A percentile compares a stretch with the other conserved stretches of the same genome.
Evolutionary conservation across 768 basidiomycete species (phyloP).

Genomic region (Hemileccinum impolitum): DNA sequence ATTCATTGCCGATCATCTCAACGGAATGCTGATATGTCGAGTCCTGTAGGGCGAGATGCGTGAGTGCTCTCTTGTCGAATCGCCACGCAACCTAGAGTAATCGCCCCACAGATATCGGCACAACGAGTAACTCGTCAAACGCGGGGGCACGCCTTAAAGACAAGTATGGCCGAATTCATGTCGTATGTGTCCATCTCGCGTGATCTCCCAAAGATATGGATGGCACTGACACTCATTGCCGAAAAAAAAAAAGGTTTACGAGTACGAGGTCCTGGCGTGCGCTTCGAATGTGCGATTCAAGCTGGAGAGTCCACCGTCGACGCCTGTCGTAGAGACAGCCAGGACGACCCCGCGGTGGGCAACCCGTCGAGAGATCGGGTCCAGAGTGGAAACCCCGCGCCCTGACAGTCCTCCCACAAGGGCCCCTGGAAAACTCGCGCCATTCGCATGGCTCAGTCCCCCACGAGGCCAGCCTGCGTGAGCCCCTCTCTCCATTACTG

Average conservation of each 20-base stretch:
- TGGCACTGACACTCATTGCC: neutral
- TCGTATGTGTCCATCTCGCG: slow-evolving; percentile 6
- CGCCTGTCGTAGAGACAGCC: neutral
- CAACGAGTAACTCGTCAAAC: slow-evolving; percentile 6
- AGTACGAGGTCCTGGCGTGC: slow-evolving; percentile 24
- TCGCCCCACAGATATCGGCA: slow-evolving; percentile 13
- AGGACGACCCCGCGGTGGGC: neutral
- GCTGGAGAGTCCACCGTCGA: neutral
- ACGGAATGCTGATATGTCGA: slow-evolving; percentile 1
- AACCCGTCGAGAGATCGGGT: neutral
- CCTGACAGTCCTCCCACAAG: neutral
- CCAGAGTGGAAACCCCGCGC: neutral
- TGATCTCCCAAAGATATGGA: neutral
- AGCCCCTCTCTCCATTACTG: slow-evolving; percentile 4
- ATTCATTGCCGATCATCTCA: neutral
- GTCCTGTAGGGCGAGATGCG: slow-evolving; percentile 17
- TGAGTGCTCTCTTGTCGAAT: neutral
- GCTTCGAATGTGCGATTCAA: slow-evolving; percentile 17
- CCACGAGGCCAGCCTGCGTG: slow-evolving; percentile 6
- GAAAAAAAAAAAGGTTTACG: slow-evolving; percentile 8
- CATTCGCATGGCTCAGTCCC: slow-evolving; percentile 6
- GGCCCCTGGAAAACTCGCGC: neutral
- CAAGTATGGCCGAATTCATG: slow-evolving; percentile 3
- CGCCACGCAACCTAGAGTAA: neutral
- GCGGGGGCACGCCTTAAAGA: slow-evolving; percentile 17